Evolutionary conservation across 78 protist species (phyloP).

Genomic region (Creolimax fragrantissima): DNA sequence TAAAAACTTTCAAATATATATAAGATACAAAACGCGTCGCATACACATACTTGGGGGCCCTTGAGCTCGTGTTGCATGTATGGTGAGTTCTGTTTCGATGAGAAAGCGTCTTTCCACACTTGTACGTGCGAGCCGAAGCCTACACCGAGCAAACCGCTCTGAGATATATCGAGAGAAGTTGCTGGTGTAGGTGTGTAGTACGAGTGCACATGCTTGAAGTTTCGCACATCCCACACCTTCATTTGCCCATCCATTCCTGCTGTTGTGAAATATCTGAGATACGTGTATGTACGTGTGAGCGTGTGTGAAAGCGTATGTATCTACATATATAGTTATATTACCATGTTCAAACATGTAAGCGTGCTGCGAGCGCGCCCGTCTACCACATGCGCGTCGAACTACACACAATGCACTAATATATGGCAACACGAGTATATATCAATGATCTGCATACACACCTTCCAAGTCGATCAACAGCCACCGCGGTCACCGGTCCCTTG

Average conservation of each 20-base stretch:
- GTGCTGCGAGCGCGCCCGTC: no score
- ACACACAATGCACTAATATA: no score
- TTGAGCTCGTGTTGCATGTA: slow-evolving; percentile 47
- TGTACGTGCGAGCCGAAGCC: slow-evolving; percentile 43
- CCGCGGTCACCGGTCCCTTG: slow-evolving; percentile 33
- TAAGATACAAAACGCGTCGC: no score
- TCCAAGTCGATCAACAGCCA: slow-evolving; percentile 59
- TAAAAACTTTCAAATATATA: no score
- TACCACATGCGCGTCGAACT: no score
- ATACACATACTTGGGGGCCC: background rate
- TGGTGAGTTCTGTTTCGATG: slow-evolving; percentile 7
- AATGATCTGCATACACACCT: slow-evolving; percentile 7
- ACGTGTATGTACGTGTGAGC: background rate
- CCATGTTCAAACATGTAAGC: background rate
- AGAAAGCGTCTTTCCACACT: slow-evolving; percentile 50
- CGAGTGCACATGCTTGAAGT: slow-evolving; percentile 58
- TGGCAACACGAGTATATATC: no score
- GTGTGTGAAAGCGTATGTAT: background rate
- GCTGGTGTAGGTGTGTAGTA: slow-evolving; percentile 52
- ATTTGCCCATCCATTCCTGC: slow-evolving; percentile 65
- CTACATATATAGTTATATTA: background rate
- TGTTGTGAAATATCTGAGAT: slow-evolving; percentile 49
- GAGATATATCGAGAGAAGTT: slow-evolving; percentile 46
- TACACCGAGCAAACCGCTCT: slow-evolving; percentile 75
- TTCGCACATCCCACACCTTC: slow-evolving; percentile 91